Conservation (phyloP, 257 asterid species). For the Eustoma russellianum region DNA sequence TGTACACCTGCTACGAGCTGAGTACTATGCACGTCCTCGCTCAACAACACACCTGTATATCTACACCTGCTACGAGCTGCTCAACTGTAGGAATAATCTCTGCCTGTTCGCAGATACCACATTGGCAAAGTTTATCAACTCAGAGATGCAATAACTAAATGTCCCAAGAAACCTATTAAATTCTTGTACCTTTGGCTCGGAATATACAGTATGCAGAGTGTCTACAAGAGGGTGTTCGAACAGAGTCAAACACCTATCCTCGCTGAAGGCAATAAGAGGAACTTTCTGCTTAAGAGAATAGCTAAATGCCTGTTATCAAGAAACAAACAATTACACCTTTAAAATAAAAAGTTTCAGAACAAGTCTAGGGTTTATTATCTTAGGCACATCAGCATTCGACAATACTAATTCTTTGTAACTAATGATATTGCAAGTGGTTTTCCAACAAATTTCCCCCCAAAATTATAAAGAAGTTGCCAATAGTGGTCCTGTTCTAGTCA, state of each 20-base stretch:
- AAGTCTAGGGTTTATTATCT: too few species aligned
- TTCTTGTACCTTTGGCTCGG: conserved; percentile 78
- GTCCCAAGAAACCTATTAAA: conserved; percentile 5
- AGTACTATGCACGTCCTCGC: background rate
- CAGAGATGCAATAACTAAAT: conserved; percentile 8
- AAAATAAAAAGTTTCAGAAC: too few species aligned
- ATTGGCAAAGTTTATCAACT: conserved; percentile 13
- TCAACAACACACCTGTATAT: conserved; percentile 61
- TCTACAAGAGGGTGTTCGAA: conserved; percentile 88
- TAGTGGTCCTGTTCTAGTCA: too few species aligned
- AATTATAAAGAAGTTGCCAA: too few species aligned
- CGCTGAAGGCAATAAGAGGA: conserved; percentile 85
- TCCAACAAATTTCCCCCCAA: too few species aligned
- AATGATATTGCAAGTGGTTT: too few species aligned
- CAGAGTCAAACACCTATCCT: conserved; percentile 71
- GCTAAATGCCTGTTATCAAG: conserved; percentile 51
- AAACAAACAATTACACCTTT: background rate
- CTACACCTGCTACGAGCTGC: conserved; percentile 54
- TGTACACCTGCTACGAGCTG: too few species aligned
- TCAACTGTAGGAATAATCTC: conserved; percentile 84
- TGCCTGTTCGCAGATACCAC: conserved; percentile 49
- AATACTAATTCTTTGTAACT: too few species aligned
- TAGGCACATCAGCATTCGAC: too few species aligned
- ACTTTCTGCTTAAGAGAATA: conserved; percentile 70
- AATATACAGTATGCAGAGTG: conserved; percentile 77